Evolutionary conservation across 805 yeast genomes (phyloP).

Genomic region (Candida silvicultrix): DNA sequence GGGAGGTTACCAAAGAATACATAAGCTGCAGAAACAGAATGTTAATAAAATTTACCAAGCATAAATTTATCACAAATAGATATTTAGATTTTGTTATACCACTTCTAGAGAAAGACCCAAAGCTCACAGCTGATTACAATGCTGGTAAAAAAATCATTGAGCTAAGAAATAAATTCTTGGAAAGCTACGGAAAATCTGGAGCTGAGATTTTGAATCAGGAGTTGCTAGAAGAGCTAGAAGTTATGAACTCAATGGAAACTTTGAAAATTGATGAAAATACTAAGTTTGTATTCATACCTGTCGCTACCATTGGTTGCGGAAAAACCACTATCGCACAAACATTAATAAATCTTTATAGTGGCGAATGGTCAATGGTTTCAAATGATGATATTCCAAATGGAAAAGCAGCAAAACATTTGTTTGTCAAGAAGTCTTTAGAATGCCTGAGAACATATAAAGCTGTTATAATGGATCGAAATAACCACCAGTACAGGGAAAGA

Average conservation of each 20-base stretch:
- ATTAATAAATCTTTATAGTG: constrained; percentile 44
- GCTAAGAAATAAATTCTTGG: constrained; percentile 60
- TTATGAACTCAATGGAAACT: constrained; percentile 30
- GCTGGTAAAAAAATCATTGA: constrained; percentile 68
- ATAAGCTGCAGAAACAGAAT: constrained; percentile 26
- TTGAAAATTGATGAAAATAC: constrained; percentile 29
- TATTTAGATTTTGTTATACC: constrained; percentile 66
- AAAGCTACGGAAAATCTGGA: constrained; percentile 48
- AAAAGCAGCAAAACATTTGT: constrained; percentile 37
- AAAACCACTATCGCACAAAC: constrained; percentile 79
- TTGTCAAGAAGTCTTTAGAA: constrained; percentile 42
- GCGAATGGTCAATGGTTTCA: constrained; percentile 65
- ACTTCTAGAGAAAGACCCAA: constrained; percentile 42
- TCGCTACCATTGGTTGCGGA: constrained; percentile 93
- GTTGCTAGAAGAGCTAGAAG: constrained; percentile 28
- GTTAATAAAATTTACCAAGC: constrained; percentile 39
- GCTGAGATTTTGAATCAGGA: constrained; percentile 47
- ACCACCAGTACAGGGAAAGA: constrained; percentile 69
- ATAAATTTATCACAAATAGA: constrained; percentile 53
- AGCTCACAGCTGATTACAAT: constrained; percentile 37
- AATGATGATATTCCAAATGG: constrained; percentile 64
- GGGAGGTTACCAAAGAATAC: constrained; percentile 73
- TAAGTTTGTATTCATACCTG: constrained; percentile 67
- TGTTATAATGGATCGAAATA: constrained; percentile 78
- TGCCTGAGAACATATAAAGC: constrained; percentile 34